Conservation (phyloP, 192 early-diverging fungal species). For the Linnemannia zychae region DNA sequence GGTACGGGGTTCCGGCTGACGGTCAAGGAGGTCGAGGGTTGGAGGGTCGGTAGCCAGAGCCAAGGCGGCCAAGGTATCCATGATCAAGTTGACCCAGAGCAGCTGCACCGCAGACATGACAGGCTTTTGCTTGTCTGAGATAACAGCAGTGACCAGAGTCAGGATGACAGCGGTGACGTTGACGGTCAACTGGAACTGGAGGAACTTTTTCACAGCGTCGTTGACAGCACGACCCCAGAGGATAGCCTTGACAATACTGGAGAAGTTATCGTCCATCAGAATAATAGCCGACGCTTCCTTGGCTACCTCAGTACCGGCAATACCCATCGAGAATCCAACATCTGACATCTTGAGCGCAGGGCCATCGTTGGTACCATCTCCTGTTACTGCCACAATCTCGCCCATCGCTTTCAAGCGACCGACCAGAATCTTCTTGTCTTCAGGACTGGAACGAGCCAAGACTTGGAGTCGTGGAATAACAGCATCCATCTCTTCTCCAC, state of each 20-base stretch:
- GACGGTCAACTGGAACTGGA: constrained; percentile 99
- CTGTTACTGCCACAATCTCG: constrained; percentile 98
- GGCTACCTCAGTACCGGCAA: constrained; percentile 98
- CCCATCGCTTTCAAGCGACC: constrained; percentile 87
- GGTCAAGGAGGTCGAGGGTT: constrained; percentile 83
- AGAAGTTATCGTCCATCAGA: constrained; percentile 99
- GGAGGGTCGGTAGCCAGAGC: constrained; percentile 98
- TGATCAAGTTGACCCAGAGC: constrained; percentile 99
- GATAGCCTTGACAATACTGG: constrained; percentile 95
- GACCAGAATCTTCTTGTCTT: constrained; percentile 97
- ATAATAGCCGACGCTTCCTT: constrained; percentile 99
- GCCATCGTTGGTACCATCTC: constrained; percentile 99
- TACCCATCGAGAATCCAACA: constrained; percentile 99
- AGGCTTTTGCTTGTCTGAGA: constrained; percentile 73
- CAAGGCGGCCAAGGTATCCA: constrained; percentile 99
- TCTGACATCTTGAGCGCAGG: constrained; percentile 94
- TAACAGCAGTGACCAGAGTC: constrained; percentile 82
- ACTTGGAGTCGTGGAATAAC: constrained; percentile 96
- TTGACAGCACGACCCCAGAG: constrained; percentile 98
- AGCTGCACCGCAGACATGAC: constrained; percentile 97
- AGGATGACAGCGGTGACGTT: constrained; percentile 92
- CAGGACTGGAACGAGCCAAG: constrained; percentile 92
- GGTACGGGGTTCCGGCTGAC: constrained; percentile 85
- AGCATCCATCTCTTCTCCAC: constrained; percentile 88
- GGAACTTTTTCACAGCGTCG: constrained; percentile 97